Base-by-base conservation (phyloP, 1,284 basidiomycete genomes). In the Polyporus tsugae region DNA sequence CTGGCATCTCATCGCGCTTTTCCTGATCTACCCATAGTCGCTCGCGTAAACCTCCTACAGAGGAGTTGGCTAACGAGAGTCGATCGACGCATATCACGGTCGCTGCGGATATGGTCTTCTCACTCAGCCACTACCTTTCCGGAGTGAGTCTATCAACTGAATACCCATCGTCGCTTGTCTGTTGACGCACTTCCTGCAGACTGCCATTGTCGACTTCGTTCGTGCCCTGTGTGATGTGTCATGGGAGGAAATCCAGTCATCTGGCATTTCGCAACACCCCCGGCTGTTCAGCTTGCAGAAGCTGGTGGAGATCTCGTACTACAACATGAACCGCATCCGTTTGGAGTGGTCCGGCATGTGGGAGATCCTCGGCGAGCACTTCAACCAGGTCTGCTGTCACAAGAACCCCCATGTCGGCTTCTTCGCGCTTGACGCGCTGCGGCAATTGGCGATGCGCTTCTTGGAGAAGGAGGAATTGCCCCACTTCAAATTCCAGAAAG, bases 401-500 rank as follows among this genome's bases (percentile, higher is more conserved):
- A 96, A 94, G 76, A 99, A 99, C 80, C 95, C 95, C 17, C 94
- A 97, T 75, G 97, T 99, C 67, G 95, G 94, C 53, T 97, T 98
- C 81, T 99, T 99, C 74, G 98, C 97, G 1, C 84, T 99, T 70
- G 98, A 99, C 80, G 96, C 98, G 6, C 86, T 99, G n/a, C 92
- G 98, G 35, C 98, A 99, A 81, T 84, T 99, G 49, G 97, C 98
- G 2, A 98, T 98, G 95, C 91, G 97, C 59, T 99, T 99, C 82
- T 86, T 99, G 76, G 98, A 99, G 81, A 99, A 99, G 82, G 97
- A 99, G 79, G 98, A 99, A 80, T 80, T 99, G 72, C 90, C 96
- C 0, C 96, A 99, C 82, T 99, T 99, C 88, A 96, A 97, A 78
- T 99, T 99, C 83, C 98, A 99, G 76, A 99, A 99, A 81, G 98